Base-by-base conservation (phyloP, 1,139 yeast genomes). In the Starmera stellimalicola region DNA sequence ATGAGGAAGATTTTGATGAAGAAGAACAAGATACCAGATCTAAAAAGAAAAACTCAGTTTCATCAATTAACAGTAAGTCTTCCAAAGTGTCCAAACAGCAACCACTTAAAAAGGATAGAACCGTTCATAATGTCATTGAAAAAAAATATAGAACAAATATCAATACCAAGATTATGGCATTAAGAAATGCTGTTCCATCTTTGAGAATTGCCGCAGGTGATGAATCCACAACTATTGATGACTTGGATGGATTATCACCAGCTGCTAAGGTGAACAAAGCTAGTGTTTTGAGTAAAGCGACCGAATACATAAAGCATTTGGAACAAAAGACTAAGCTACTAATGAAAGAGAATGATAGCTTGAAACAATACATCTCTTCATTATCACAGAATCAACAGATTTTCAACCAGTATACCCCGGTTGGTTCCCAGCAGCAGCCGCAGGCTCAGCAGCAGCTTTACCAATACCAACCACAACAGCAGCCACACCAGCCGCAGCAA, bases 221-320 rank as follows among this genome's bases (percentile, higher is more conserved):
- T 28, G 35, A 38, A 9, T 36, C 37, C 3, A 43, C 31, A 20
- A 42, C 42, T 19, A 19, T 38, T 11, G 28, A 35, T 16, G 68
- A 79, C 41, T 62, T 85, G 40, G 95, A 85, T 48, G 95, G 95
- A 2, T 65, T 87, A 35, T 69, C 79, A 6, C 95, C 95, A 0
- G 94, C 95, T 5, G 63, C 75, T 32, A 84, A 84, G 52, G 65
- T 87, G 46, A 87, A 85, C 58, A 87, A 87, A 55, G 95, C 95
- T 7, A 78, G 83, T 32, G 87, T 87, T 17, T 66, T 87, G 43
- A 71, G 85, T 33, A 84, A 87, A 52, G 94, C 96, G 4, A 81
- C 93, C 3, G 96, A 87, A 55, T 87, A 87, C 53, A 87, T 87
- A 47, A 68, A 72, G 46, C 95, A 85, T 55, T 65, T 88, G 51